Base-by-base conservation (phyloP, 1,284 basidiomycete species). In the Heterobasidion occidentale region DNA sequence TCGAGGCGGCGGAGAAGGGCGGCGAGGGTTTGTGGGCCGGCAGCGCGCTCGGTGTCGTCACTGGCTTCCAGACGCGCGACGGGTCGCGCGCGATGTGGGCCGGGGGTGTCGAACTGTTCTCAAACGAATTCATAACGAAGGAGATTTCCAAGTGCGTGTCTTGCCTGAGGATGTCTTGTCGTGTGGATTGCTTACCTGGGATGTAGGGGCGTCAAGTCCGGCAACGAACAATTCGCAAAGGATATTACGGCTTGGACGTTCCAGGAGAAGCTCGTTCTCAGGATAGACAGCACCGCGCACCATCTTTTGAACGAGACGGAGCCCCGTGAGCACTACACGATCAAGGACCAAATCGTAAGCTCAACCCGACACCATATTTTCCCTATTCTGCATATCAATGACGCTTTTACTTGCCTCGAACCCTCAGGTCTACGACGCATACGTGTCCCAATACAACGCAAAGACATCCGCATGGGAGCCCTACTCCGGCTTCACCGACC, bases 241-340 rank as follows among this genome's bases (percentile, higher is more conserved):
- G 92, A 96, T 63, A 70, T 98, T 52, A 80, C 86, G 2, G 79
- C 83, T 17, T 99, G 96, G 96, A 81, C 88, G 1, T 97, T 98
- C 84, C 91, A 95, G 65, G 90, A 97, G 71, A 80, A 81, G 0
- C 78, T 84, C 6, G 90, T 93, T 7, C 75, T 97, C 51, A 84
- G 92, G 33, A 84, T 98, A 58, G 85, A 92, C 60, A 75, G 73
- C 36, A 84, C 85, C 7, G 77, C 81, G 34, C 95, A 98, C 70
- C 83, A 89, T 68, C 78, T 81, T 59, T 72, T 84, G 58, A 82
- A 86, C 61, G 76, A 80, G 59, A 81, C 80, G 0, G 73, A 68
- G n/a, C 74, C 82, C 33, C 74, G 69, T 15, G 81, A 83, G 61
- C 80, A 75, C 60, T 99, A 98, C 71, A 90, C 91, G 20, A 91